Percentiles rank a stretch among this genome's conserved stretches.
These are phyloP conservation scores for Tagetes erecta DNA, from an alignment of 129 eudicot species.

Conservation along the genomic window DNA sequence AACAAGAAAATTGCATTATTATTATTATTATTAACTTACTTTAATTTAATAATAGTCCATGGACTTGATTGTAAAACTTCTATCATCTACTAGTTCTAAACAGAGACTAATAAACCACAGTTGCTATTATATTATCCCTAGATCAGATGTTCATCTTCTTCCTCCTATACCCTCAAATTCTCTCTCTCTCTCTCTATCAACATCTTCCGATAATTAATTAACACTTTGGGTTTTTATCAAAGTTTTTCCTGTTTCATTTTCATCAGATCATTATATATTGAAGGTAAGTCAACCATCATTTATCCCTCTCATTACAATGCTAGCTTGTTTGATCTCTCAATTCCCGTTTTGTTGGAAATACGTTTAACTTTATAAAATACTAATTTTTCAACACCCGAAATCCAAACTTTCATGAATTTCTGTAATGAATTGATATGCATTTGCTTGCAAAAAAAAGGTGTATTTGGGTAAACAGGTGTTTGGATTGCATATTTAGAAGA, in stretches of 20 bases:
- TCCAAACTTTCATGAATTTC: too few relatives aligned
- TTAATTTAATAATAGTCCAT: neutral
- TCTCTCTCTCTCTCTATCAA: neutral
- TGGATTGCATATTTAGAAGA: neutral
- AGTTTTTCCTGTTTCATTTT: neutral
- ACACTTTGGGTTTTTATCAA: slow-evolving; percentile 10
- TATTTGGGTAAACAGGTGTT: neutral
- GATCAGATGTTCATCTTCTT: neutral
- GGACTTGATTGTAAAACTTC: neutral
- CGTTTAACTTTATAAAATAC: too few relatives aligned
- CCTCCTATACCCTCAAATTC: too few relatives aligned
- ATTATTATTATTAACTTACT: too few relatives aligned
- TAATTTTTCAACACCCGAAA: too few relatives aligned
- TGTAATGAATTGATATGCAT: neutral
- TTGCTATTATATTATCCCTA: neutral
- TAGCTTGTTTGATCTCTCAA: neutral
- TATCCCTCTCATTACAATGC: neutral
- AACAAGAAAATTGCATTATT: neutral
- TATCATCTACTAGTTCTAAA: neutral
- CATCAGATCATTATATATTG: neutral
- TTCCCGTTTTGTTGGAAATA: neutral
- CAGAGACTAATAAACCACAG: neutral
- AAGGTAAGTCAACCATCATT: slow-evolving; percentile 4
- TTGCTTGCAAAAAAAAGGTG: neutral
- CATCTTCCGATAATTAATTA: neutral